Base-by-base conservation (phyloP, 768 basidiomycete genomes). In the Leucogyrophana mollusca region DNA sequence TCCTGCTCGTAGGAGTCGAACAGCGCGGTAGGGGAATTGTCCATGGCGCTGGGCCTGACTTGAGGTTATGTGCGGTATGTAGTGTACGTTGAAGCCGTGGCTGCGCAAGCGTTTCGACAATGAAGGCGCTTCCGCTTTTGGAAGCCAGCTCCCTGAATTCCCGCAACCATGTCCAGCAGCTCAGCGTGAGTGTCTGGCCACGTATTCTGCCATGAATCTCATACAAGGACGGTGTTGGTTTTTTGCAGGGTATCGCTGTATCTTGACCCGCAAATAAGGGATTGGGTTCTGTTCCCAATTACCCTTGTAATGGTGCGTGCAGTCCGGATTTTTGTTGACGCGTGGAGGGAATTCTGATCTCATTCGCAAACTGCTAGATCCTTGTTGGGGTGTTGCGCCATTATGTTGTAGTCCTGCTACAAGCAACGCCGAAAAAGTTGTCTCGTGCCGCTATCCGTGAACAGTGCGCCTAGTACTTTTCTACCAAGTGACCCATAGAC, bases 211-310 rank as follows among this genome's bases (percentile, higher is more conserved):
- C n/a, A 37, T 17, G 27, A 30, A 30, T 30, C 27, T 30, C 27
- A 30, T 30, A 6, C 27, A 30, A 41, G 40, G n/a, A 37, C n/a
- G n/a, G 9, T 16, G n/a, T 16, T 13, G 20, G 32, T 16, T 10
- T 46, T 34, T 49, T 46, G 9, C 48, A 76, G 74, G 54, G 64
- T 68, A 22, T 78, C 80, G 17, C 63, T 85, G 22, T 85, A 93
- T 68, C 83, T 97, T 39, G 94, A 97, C 72, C 94, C 94, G 34
- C 90, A 94, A 69, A 97, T 97, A 65, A 83, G 94, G 56, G 92
- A 89, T 61, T 90, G 87, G 88, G 85, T 97, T 35, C 70, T 97
- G 48, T 93, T 97, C 70, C 94, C 94, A 43, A 96, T 97, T 69
- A 97, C 94, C 42, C 73, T 96, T 51, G 93, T 97, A 62, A 96